Evolutionary conservation across 1,139 yeast genomes (phyloP).

Genomic region (Saccharomyces uvarum): DNA sequence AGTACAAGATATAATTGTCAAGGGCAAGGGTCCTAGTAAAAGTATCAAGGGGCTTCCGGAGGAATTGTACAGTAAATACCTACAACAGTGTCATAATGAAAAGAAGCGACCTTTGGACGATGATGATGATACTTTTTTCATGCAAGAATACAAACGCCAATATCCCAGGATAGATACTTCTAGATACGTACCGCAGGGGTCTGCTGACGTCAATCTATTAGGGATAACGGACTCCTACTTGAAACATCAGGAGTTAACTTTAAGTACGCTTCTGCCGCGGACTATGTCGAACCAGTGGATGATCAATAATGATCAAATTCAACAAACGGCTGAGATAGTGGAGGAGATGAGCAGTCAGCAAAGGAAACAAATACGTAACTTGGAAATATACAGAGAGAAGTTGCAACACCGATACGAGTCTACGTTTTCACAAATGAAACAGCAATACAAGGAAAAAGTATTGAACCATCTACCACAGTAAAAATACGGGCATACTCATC

Average conservation of each 20-base stretch:
- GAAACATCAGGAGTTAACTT: constrained; percentile 21
- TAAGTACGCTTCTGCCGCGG: constrained; percentile 16
- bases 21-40: background rate
- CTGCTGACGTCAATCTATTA: background rate
- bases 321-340: constrained; percentile 7
- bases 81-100: background rate
- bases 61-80: constrained; percentile 3
- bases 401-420: background rate
- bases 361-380: constrained; percentile 12
- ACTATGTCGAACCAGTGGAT: constrained; percentile 28
- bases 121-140: constrained; percentile 6
- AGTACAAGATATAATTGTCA: constrained; percentile 4
- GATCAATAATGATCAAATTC: constrained; percentile 20
- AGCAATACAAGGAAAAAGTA: background rate
- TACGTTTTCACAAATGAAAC: background rate
- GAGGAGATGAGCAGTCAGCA: constrained; percentile 10
- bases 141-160: constrained; percentile 6
- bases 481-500: background rate
- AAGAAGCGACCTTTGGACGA: background rate
- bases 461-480: background rate
- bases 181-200: constrained; percentile 7
- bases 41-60: background rate
- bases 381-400: constrained; percentile 10
- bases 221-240: constrained; percentile 19
- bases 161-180: constrained; percentile 11